Percentiles rank a stretch among this genome's conserved stretches.
Conservation (phyloP, 306 rosid species). For the Pachyrhizus erosus region DNA sequence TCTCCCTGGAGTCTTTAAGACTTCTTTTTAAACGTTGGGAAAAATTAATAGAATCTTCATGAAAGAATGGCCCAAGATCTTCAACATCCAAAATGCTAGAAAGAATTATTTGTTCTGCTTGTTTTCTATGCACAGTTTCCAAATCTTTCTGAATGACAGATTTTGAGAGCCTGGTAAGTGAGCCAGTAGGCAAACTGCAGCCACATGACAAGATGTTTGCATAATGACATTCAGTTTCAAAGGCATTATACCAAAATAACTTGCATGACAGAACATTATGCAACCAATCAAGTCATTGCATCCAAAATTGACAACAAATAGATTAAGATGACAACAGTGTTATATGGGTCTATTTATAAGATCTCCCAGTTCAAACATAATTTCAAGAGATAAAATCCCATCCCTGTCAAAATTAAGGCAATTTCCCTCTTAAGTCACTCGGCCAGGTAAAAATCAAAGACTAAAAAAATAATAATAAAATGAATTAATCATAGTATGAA, state of each 20-base stretch:
- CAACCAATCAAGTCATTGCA: constrained; percentile 28
- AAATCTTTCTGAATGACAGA: constrained; percentile 74
- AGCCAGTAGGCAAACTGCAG: constrained; percentile 64
- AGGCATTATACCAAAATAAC: constrained; percentile 28
- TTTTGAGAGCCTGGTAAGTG: constrained; percentile 74
- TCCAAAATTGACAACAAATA: constrained; percentile 37
- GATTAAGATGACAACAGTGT: constrained; percentile 11
- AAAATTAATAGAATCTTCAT: constrained; percentile 67
- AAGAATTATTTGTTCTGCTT: constrained; percentile 75
- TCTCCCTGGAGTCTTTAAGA: constrained; percentile 77
- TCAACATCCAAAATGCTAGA: constrained; percentile 73
- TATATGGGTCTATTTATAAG: constrained; percentile 24
- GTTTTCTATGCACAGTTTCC: constrained; percentile 76
- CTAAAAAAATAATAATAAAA: not conserved
- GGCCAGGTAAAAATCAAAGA: not conserved
- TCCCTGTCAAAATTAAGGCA: constrained; percentile 24
- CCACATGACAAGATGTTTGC: constrained; percentile 47
- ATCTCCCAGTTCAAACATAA: constrained; percentile 29
- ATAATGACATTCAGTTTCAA: constrained; percentile 44
- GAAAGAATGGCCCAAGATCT: constrained; percentile 65
- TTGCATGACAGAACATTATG: constrained; percentile 22
- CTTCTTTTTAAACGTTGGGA: constrained; percentile 62
- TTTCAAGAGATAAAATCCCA: constrained; percentile 20
- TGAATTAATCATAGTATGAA: not conserved
- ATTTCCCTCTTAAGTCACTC: constrained; percentile 4